Base-by-base conservation (phyloP, 331 rosid genomes). In the Pyracantha coccinea region DNA sequence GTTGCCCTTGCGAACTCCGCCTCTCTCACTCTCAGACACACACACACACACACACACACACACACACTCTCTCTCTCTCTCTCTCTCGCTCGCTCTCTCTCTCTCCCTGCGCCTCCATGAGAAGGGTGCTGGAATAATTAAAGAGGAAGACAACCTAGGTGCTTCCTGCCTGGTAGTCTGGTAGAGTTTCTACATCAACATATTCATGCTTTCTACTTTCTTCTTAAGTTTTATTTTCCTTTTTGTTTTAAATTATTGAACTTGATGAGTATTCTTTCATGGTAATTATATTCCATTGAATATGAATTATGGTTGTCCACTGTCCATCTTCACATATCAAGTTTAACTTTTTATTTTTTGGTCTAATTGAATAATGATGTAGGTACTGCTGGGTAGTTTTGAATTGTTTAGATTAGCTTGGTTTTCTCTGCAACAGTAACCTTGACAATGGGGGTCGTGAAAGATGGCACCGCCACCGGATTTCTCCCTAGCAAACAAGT, bases 401-500 rank as follows among this genome's bases (percentile, higher is more conserved):
- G 8, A 52, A 15, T 52, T 52, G 21, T 52, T 52, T 21, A 23
- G 28, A 23, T 58, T 23, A 9, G 63, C 17, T 58, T 58, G 31
- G 63, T 58, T 58, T 54, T 25, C 25, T 58, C 2, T 60, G 35
- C 35, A 61, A 27, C 32, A 1, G 4, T 0, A 17, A 52, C n/a
- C 58, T 4, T 4, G 14, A 32, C 24, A 63, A 91, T 90, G 97
- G 93, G 96, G 80, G 77, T 83, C 75, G 79, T 90, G 61, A 83
- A 86, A 67, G 88, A 88, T 70, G 96, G 92, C 28, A 83, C 79
- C 54, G 77, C 86, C 68, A 76, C 96, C 2, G 97, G 98, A 50
- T 72, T 78, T 74, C 38, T 94, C 29, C 96, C 98, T 0, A 77
- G 76, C 70, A 72, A 72, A 31, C 79, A 80, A 41, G 91, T 80